Evolutionary conservation across 305 asterid species (phyloP).

Genomic region (Fraxinus latifolia): DNA sequence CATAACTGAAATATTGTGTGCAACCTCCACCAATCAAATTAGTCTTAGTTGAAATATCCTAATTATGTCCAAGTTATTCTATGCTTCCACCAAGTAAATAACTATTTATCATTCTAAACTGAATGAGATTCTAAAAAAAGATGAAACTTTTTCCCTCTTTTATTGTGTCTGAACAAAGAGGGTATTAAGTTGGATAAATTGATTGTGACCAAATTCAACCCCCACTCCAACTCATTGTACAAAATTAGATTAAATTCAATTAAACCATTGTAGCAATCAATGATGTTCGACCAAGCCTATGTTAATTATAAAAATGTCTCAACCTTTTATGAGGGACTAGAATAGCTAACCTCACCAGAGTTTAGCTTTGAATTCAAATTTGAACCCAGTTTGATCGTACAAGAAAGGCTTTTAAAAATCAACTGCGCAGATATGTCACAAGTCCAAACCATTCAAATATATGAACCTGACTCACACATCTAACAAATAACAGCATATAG

Average conservation of each 20-base stretch:
- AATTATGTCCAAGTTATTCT: not conserved
- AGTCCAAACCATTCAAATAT: not conserved
- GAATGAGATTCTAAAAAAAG: not conserved
- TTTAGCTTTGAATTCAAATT: not conserved
- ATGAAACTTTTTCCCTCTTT: not conserved
- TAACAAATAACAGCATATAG: not conserved
- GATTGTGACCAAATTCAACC: not conserved
- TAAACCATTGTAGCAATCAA: not conserved
- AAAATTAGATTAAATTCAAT: not conserved
- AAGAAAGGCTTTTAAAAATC: not conserved
- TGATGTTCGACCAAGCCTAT: not conserved
- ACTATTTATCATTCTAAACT: not conserved
- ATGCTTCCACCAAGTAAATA: not conserved
- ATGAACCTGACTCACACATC: not conserved
- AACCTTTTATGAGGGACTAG: not conserved
- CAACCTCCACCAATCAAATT: not conserved
- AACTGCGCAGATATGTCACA: not conserved
- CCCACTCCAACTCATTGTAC: not conserved
- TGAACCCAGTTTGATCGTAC: not conserved
- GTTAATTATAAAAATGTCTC: not conserved
- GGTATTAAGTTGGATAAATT: not conserved
- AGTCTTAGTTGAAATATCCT: not conserved
- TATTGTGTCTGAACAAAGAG: not conserved
- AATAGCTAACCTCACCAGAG: not conserved
- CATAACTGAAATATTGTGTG: not conserved